phyloP scores from a whole-genome alignment of 805 yeast species.

The Geotrichum ghanense region DNA sequence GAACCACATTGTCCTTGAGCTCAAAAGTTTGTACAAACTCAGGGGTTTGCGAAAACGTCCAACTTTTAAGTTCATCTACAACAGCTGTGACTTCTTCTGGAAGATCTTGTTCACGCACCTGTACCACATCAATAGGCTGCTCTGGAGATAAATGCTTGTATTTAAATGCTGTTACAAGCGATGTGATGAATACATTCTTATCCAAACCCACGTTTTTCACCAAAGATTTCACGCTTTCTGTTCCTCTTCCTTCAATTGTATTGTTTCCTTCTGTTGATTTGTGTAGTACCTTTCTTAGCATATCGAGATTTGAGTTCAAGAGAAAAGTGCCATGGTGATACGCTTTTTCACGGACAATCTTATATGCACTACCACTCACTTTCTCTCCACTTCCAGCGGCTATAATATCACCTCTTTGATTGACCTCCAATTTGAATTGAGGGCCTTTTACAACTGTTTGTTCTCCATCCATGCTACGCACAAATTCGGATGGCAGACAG shows the following conservation, averaged over 20 bases:
- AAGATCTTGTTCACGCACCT: slow-evolving; percentile 6
- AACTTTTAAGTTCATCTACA: slow-evolving; percentile 48
- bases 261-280: slow-evolving; percentile 30
- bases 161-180: slow-evolving; percentile 32
- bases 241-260: slow-evolving; percentile 37
- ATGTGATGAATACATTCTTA: slow-evolving; percentile 34
- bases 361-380: slow-evolving; percentile 89
- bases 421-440: slow-evolving; percentile 34
- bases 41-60: slow-evolving; percentile 75
- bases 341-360: slow-evolving; percentile 67
- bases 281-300: slow-evolving; percentile 47
- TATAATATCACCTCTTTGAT: slow-evolving; percentile 72
- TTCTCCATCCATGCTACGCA: background rate
- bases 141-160: slow-evolving; percentile 19
- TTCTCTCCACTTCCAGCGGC: slow-evolving; percentile 33
- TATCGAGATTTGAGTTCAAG: slow-evolving; percentile 49
- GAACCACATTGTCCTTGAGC: slow-evolving; percentile 24
- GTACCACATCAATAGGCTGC: slow-evolving; percentile 4
- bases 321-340: slow-evolving; percentile 97
- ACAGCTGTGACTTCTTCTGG: slow-evolving; percentile 16
- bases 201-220: slow-evolving; percentile 53
- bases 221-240: slow-evolving; percentile 71
- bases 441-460: slow-evolving; percentile 7
- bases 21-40: slow-evolving; percentile 44
- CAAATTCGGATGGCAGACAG: slow-evolving; percentile 8